phyloP scores from a whole-genome alignment of 2,329 filamentous ascomycete genomes.

The Nothophaeocryptopus gaeumannii region DNA sequence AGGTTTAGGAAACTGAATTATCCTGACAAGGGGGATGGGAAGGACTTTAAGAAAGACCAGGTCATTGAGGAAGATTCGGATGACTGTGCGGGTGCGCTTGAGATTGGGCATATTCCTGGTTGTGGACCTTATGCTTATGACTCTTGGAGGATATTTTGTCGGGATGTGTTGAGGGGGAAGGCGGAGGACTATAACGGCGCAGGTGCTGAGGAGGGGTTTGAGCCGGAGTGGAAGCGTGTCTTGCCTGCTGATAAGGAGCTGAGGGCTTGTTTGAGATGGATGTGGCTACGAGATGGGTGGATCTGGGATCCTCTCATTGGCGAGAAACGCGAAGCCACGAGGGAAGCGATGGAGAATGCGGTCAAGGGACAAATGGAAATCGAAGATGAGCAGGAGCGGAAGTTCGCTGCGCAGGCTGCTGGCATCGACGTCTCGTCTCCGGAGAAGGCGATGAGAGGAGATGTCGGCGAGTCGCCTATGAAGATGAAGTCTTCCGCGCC shows the following conservation, averaged over 20 bases:
- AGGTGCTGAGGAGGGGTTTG: constrained; percentile 53
- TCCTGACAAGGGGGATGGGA: constrained; percentile 50
- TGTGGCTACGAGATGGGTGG: constrained; percentile 86
- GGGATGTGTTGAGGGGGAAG: constrained; percentile 68
- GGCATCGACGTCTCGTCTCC: constrained; percentile 13
- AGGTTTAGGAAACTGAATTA: constrained; percentile 59
- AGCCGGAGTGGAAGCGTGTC: constrained; percentile 89
- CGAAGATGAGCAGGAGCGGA: constrained; percentile 27
- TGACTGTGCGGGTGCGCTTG: constrained; percentile 61
- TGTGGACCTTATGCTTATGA: constrained; percentile 77
- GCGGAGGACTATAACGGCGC: constrained; percentile 65
- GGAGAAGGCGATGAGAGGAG: constrained; percentile 12
- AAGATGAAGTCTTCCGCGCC: not conserved
- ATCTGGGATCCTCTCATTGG: constrained; percentile 75
- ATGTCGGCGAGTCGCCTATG: not conserved
- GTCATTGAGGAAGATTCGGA: constrained; percentile 48
- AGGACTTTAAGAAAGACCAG: constrained; percentile 44
- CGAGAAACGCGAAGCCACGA: constrained; percentile 53
- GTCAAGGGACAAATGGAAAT: constrained; percentile 54
- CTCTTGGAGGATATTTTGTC: constrained; percentile 90
- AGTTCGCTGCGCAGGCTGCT: constrained; percentile 28
- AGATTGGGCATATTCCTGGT: constrained; percentile 80
- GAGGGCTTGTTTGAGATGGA: constrained; percentile 81
- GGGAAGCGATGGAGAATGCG: constrained; percentile 56
- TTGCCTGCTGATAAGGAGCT: constrained; percentile 82